A percentile compares a stretch with the other conserved stretches of the same genome.
These are phyloP conservation scores for Angomonas deanei DNA, from an alignment of 208 protist genomes.

Conservation along the genomic window DNA sequence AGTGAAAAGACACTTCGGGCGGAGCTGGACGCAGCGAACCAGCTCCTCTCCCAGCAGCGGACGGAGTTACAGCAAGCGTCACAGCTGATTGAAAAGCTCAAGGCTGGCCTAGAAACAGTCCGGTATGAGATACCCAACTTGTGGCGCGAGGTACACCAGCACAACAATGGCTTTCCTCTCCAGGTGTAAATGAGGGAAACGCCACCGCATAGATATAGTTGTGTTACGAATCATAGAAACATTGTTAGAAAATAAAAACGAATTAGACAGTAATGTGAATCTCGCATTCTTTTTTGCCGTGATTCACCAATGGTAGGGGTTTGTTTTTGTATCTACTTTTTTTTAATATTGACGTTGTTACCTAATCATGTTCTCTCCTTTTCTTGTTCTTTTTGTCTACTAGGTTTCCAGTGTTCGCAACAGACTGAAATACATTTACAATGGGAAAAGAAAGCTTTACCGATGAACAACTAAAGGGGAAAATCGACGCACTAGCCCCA, in stretches of 20 bases:
- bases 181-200: too few species aligned
- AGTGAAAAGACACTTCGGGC: slow-evolving; percentile 8
- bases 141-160: slow-evolving; percentile 5
- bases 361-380: background rate
- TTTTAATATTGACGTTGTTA: too few species aligned
- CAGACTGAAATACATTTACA: background rate
- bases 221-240: too few species aligned
- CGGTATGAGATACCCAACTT: slow-evolving; percentile 38
- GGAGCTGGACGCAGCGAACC: slow-evolving; percentile 3
- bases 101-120: slow-evolving; percentile 43
- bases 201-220: too few species aligned
- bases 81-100: slow-evolving; percentile 40
- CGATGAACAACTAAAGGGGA: slow-evolving; percentile 40
- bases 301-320: background rate
- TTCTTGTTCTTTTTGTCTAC: slow-evolving; percentile 1
- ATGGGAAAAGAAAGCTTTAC: slow-evolving; percentile 48
- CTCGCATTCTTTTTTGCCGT: background rate
- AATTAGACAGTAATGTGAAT: too few species aligned
- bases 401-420: background rate
- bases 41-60: slow-evolving; percentile 4
- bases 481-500: slow-evolving; percentile 27
- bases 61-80: slow-evolving; percentile 31
- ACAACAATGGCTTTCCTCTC: background rate
- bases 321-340: too few species aligned
- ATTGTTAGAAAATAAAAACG: too few species aligned